Evolutionary conservation across 1,139 yeast species (phyloP).

Genomic region (Yamadazyma membranifaciens): DNA sequence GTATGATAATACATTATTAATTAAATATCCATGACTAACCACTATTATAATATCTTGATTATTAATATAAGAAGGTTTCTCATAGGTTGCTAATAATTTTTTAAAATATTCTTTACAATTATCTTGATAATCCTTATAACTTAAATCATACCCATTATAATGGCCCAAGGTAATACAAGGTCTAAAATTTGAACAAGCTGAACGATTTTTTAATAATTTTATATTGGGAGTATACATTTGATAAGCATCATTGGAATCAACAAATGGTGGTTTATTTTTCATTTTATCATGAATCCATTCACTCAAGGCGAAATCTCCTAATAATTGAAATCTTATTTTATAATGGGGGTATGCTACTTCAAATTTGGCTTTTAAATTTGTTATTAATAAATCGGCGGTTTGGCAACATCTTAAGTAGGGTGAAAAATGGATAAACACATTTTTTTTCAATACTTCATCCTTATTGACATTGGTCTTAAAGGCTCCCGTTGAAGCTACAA

Average conservation of each 20-base stretch:
- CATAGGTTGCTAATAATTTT: constrained; percentile 45
- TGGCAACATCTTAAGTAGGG: constrained; percentile 49
- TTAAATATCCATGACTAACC: constrained; percentile 44
- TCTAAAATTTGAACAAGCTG: constrained; percentile 41
- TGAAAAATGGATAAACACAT: constrained; percentile 41
- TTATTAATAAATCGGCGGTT: constrained; percentile 41
- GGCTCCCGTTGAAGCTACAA: constrained; percentile 24
- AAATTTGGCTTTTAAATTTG: constrained; percentile 27
- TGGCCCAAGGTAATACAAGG: constrained; percentile 48
- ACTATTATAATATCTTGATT: constrained; percentile 40
- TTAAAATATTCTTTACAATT: constrained; percentile 43
- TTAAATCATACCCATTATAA: constrained; percentile 45
- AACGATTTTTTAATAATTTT: constrained; percentile 34
- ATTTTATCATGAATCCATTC: constrained; percentile 51
- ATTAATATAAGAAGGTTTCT: constrained; percentile 33
- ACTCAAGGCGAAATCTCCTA: constrained; percentile 47
- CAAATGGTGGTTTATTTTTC: constrained; percentile 44
- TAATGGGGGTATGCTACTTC: constrained; percentile 28
- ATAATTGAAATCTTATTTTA: constrained; percentile 38
- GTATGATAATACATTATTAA: constrained; percentile 39
- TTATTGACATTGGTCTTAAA: constrained; percentile 17
- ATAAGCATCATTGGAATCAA: constrained; percentile 47
- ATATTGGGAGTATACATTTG: constrained; percentile 49
- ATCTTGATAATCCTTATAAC: constrained; percentile 42
- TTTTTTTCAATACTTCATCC: constrained; percentile 25